A percentile compares a stretch with the other conserved stretches of the same genome.
Conservation (phyloP, 1,139 yeast genomes). For the Wickerhamomyces sp. region DNA sequence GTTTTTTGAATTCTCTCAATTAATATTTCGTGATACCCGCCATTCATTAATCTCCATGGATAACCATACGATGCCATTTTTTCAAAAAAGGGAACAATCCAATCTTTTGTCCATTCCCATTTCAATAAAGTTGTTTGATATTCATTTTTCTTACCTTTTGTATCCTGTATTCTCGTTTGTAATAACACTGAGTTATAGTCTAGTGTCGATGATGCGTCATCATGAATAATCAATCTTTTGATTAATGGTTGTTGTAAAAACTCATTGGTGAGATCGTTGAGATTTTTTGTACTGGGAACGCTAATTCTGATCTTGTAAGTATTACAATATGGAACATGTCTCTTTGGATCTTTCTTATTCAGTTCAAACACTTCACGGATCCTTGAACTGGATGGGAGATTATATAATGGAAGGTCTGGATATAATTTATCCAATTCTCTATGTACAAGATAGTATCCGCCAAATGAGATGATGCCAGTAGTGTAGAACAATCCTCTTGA, state of each 20-base stretch:
- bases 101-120: constrained; percentile 7
- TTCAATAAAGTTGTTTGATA: constrained; percentile 7
- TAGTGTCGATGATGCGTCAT: not conserved
- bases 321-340: constrained; percentile 17
- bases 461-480: constrained; percentile 5
- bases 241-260: not conserved
- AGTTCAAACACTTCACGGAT: constrained; percentile 6
- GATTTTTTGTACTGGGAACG: not conserved
- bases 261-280: not conserved
- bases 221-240: not conserved
- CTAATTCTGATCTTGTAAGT: constrained; percentile 12
- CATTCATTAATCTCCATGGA: constrained; percentile 24
- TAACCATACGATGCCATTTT: constrained; percentile 17
- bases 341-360: constrained; percentile 2
- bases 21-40: constrained; percentile 18
- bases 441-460: constrained; percentile 16
- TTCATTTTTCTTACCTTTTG: not conserved
- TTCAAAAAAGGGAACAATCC: constrained; percentile 10
- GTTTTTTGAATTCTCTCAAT: constrained; percentile 5
- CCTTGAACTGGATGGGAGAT: constrained; percentile 13
- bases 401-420: constrained; percentile 15
- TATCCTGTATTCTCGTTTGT: constrained; percentile 1
- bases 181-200: constrained; percentile 2
- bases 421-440: constrained; percentile 10
- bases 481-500: constrained; percentile 4